Base-by-base conservation (phyloP, 2,329 filamentous ascomycete genomes). In the Fusarium succisae region DNA sequence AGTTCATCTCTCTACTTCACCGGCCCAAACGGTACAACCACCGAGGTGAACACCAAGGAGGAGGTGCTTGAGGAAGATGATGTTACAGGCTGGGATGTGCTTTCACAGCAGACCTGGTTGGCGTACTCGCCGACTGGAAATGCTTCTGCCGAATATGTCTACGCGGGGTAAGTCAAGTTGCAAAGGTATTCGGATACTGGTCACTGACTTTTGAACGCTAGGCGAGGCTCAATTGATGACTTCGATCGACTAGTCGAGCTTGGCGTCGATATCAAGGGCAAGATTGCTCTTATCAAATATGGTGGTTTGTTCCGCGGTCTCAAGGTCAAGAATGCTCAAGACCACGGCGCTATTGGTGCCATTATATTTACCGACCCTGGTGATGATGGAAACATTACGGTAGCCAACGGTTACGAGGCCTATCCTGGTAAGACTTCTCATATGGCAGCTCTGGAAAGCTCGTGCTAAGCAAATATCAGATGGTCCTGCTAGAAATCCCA, bases 321-420 rank as follows among this genome's bases (percentile, higher is more conserved):
- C 51, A 97, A 96, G 80, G 90, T 96, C 55, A 96, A 95, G 83
- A 90, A 94, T 63, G 94, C 94, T 1, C 91, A 95, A 79, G 93
- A 97, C 73, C 86, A 96, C 24, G 95, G 95, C 18, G 94, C 96
- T 87, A 85, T 96, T 39, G 95, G 94, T 20, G 89, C 90, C 15
- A 85, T 98, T 55, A 88, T 98, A 44, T 98, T 95, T 82, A 91
- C 87, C 24, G 95, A 98, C 79, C 94, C 95, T 1, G 94, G 94
- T 44, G 93, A 96, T 77, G 95, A 98, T 80, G 93, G 93, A 6
- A 86, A 92, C 14, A 85, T 94, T 28, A 96, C 93, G 0, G 92
- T 92, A 51, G 88, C 90, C 68, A 94, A 96, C 74, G 94, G 93
- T 3, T 88, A 92, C 74, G 88, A 91, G 63, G 81, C 90, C 1